Evolutionary conservation across 23 red algal species (phyloP).

Genomic region (Gracilariopsis chorda): DNA sequence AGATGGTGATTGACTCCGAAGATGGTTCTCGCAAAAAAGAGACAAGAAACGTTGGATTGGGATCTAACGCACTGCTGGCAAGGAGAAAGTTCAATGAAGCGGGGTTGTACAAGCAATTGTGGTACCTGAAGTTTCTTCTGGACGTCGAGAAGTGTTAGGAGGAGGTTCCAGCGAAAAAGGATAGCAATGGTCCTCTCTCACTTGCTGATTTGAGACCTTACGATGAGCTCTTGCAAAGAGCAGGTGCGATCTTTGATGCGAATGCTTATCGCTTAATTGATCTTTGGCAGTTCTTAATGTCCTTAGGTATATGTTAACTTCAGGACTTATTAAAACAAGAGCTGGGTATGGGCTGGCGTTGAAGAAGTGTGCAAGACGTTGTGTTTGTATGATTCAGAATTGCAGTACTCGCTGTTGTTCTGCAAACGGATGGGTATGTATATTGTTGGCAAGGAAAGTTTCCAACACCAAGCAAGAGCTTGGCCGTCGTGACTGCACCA

Average conservation of each 20-base stretch:
- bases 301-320: slow-evolving; percentile 24
- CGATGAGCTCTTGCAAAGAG: slow-evolving; percentile 9
- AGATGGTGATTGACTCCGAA: slow-evolving; percentile 24
- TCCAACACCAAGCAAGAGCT: too few relatives aligned
- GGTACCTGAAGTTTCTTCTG: slow-evolving; percentile 46
- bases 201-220: slow-evolving; percentile 14
- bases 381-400: too few relatives aligned
- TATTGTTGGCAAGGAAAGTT: too few relatives aligned
- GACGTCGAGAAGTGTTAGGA: slow-evolving; percentile 24
- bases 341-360: too few relatives aligned
- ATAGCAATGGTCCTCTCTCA: not conserved
- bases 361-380: too few relatives aligned
- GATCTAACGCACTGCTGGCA: not conserved
- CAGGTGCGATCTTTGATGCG: slow-evolving; percentile 34
- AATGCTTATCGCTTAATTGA: slow-evolving; percentile 68
- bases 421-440: too few relatives aligned
- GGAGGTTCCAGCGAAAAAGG: not conserved
- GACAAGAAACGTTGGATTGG: slow-evolving; percentile 21
- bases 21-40: slow-evolving; percentile 20
- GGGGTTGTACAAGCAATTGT: slow-evolving; percentile 75
- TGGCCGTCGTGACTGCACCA: too few relatives aligned
- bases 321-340: too few relatives aligned
- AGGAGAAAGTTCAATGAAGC: slow-evolving; percentile 60
- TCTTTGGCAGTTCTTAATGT: slow-evolving; percentile 20
- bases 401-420: too few relatives aligned